These are phyloP conservation scores for Lavandula angustifolia DNA, from an alignment of 257 asterid genomes.

Conservation along the genomic window DNA sequence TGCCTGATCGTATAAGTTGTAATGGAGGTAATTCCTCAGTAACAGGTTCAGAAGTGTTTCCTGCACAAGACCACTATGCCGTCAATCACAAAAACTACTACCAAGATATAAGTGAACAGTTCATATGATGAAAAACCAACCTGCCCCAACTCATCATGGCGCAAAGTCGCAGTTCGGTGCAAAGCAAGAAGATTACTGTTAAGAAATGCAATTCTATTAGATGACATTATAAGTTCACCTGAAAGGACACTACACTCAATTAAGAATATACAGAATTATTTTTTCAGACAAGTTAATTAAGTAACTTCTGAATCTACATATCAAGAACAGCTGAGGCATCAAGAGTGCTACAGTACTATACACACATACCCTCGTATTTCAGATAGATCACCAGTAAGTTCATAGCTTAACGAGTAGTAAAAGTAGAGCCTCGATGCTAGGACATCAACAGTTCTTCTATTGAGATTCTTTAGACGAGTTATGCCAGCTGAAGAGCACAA, in stretches of 20 bases:
- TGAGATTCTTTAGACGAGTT: slow-evolving; percentile 59
- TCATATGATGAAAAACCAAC: slow-evolving; percentile 41
- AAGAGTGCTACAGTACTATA: slow-evolving; percentile 1
- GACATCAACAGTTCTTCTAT: slow-evolving; percentile 70
- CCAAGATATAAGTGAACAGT: slow-evolving; percentile 23
- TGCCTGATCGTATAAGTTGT: slow-evolving; percentile 78
- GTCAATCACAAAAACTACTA: slow-evolving; percentile 24
- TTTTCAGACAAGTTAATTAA: neutral
- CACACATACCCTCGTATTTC: slow-evolving; percentile 71
- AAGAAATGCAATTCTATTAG: slow-evolving; percentile 36
- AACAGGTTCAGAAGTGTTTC: slow-evolving; percentile 76
- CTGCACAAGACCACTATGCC: slow-evolving; percentile 40
- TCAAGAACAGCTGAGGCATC: slow-evolving; percentile 10
- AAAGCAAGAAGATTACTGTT: slow-evolving; percentile 82
- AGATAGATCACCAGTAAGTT: slow-evolving; percentile 72
- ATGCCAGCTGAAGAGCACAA: slow-evolving; percentile 76
- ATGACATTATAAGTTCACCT: slow-evolving; percentile 11
- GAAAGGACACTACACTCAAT: neutral
- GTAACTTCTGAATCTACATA: slow-evolving; percentile 13
- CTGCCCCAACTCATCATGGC: slow-evolving; percentile 98
- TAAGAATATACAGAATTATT: neutral
- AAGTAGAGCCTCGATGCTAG: slow-evolving; percentile 75
- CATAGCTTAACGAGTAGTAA: slow-evolving; percentile 76
- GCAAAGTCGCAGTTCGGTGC: slow-evolving; percentile 91
- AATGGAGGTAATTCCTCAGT: slow-evolving; percentile 76